Base-by-base conservation (phyloP, 805 yeast species). In the Pichia phayaonensis region DNA sequence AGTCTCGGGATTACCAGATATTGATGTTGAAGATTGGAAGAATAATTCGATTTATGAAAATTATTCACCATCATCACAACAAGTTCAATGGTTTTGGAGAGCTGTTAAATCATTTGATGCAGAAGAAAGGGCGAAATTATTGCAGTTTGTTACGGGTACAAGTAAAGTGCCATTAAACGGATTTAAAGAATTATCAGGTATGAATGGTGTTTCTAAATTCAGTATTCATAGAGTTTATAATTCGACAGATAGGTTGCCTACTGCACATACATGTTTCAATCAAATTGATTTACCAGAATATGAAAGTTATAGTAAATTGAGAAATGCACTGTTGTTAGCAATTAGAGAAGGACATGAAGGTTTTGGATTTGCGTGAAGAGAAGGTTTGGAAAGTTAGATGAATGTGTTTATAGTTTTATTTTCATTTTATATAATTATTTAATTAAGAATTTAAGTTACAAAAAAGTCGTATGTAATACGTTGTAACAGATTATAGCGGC, bases 71-170 rank as follows among this genome's bases (percentile, higher is more conserved):
- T 76, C 86, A 2, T 86, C 95, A 2, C 81, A 87, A 29, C 97
- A 90, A 63, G 83, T 94, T 50, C 90, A 85, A 62, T 92, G 97
- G 87, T 94, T 94, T 70, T 94, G 99, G 99, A 76, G 97, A 63
- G 96, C 97, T 1, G 97, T 94, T 15, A 80, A 89, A 60, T 87
- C 97, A 1, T 94, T 94, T 69, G 97, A 89, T 61, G 79, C 78
- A 18, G 99, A 94, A 64, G 97, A 94, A 63, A 76, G 96, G 45
- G 99, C 99, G 10, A 90, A 90, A 63, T 70, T 94, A 56, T 71
- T 94, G 52, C 99, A 94, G 64, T 94, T 94, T 72, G 92, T 95
- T 1, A 94, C 99, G 0, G 99, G 99, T 53, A 92, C 99, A 0
- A 84, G 95, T 54, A 90, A 90, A 66, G 98, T 94, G 10, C 99